Evolutionary conservation across 1,284 basidiomycete species (phyloP), one percentile per base, ranked within the genome.

Genomic region (Ceratobasidium theobromae): DNA sequence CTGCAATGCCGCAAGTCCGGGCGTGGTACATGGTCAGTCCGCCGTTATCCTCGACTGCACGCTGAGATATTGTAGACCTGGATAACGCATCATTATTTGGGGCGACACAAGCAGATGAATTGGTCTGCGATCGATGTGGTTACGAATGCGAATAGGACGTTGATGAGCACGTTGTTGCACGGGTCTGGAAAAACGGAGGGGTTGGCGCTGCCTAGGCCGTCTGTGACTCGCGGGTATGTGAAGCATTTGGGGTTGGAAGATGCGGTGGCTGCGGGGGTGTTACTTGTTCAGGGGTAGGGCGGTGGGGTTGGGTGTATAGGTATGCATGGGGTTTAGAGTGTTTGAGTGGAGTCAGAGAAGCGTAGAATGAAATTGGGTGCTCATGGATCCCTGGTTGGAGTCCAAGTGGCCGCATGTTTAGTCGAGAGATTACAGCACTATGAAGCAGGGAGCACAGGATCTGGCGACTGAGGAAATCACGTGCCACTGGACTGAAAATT

Each of bases 111-210:
- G 30, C 16, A 23, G 25, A 35, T 32, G 3, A 35, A 60, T n/a
- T 60, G 57, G 57, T 33, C 45, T 33, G 57, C 57, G 9, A 38
- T 38, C 3, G 57, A 60, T 14, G 43, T 60, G 1, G 57, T 23
- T 2, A 60, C 28, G 18, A n/a, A 60, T 8, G 57, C 57, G 8
- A 60, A 60, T 23, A 60, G 11, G 14, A 48, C 38, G 18, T 41
- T 45, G 21, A 46, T 48, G 32, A 33, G 9, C 9, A 45, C 21
- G 8, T 23, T 60, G 18, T 23, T n/a, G n/a, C n/a, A n/a, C n/a
- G n/a, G n/a, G n/a, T n/a, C n/a, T n/a, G n/a, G n/a, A n/a, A 38
- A 2, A 41, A 38, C 27, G 57, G 57, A 18, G 49, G 33, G 18
- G 43, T 9, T 28, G 45, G 45, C 25, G 43, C 23, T 16, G 41